Evolutionary conservation across 1,139 yeast species (phyloP).

Genomic region (Hansenula anomala): DNA sequence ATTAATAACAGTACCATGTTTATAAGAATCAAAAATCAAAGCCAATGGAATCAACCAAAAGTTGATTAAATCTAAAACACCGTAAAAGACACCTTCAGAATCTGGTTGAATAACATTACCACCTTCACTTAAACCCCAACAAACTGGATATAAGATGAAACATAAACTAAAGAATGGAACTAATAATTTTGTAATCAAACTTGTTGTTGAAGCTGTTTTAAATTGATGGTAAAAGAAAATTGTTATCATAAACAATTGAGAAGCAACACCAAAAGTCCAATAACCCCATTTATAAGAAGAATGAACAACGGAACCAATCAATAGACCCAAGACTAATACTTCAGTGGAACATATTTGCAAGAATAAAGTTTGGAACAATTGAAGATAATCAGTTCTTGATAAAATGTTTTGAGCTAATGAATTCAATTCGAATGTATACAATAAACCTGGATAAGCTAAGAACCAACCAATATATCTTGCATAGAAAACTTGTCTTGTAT

Average conservation of each 20-base stretch:
- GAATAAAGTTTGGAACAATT: constrained; percentile 19
- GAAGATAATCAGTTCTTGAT: constrained; percentile 17
- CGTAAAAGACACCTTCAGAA: constrained; percentile 63
- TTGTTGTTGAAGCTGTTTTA: constrained; percentile 9
- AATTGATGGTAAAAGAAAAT: constrained; percentile 24
- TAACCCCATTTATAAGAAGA: constrained; percentile 56
- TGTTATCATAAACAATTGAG: constrained; percentile 34
- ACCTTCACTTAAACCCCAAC: constrained; percentile 66
- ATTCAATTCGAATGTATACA: constrained; percentile 24
- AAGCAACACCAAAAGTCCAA: constrained; percentile 35
- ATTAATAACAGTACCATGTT: not conserved
- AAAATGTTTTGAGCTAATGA: constrained; percentile 8
- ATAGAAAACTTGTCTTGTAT: constrained; percentile 57
- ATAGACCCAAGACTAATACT: constrained; percentile 41
- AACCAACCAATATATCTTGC: constrained; percentile 65
- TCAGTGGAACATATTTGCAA: constrained; percentile 34
- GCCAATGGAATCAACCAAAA: constrained; percentile 39
- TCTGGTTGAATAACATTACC: constrained; percentile 63
- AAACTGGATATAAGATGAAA: constrained; percentile 44
- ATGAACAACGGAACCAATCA: constrained; percentile 42
- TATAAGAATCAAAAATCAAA: constrained; percentile 4
- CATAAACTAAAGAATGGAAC: constrained; percentile 30
- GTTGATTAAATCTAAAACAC: constrained; percentile 49
- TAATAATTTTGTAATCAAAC: constrained; percentile 12
- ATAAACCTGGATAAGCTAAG: constrained; percentile 36